Base-by-base conservation (phyloP, 1,284 basidiomycete genomes). In the Vanrija humicola region DNA sequence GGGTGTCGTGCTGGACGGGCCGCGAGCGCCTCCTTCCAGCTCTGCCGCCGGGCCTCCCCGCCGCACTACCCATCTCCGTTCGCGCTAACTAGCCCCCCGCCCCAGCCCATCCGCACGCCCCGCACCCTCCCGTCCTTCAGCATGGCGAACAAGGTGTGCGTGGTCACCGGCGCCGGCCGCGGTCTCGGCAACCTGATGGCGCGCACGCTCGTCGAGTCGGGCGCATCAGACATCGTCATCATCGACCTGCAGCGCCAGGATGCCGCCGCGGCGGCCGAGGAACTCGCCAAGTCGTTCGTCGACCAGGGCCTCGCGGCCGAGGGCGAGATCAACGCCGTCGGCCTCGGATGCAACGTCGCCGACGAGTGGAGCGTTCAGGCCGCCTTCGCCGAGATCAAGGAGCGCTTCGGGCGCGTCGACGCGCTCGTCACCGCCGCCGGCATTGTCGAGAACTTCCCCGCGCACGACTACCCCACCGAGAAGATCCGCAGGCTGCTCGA, bases 161-260 rank as follows among this genome's bases (percentile, higher is more conserved):
- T 95, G 64, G 85, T 98, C 53, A 98, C 94, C n/a, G 94, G 94
- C 51, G 95, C 87, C 51, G 94, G 91, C 16, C 83, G 89, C 66
- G 94, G 94, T 14, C 79, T 96, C 38, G 92, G 92, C 15, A 83
- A 88, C 67, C 86, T 91, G 75, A 91, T 96, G 74, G 91, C 89
- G 66, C 84, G 86, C 52, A 91, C 91, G 8, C 91, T 97, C 74
- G 72, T 94, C 64, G 86, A 67, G 85, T 82, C 19, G n/a, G 92
- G 91, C 51, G 91, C 90, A 72, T 87, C 86, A 43, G 81, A 82
- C 50, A 77, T 97, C 38, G 91, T 86, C 42, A 84, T 97, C 64
- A 78, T 97, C 53, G 94, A 98, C 76, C 79, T 97, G 55, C 86
- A 87, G 67, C 80, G 85, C 65, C 81, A 80, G 3, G 89, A 92